These are phyloP conservation scores for Paraphaeosphaeria minitans DNA, from an alignment of 2,329 filamentous ascomycete species.

Conservation along the genomic window DNA sequence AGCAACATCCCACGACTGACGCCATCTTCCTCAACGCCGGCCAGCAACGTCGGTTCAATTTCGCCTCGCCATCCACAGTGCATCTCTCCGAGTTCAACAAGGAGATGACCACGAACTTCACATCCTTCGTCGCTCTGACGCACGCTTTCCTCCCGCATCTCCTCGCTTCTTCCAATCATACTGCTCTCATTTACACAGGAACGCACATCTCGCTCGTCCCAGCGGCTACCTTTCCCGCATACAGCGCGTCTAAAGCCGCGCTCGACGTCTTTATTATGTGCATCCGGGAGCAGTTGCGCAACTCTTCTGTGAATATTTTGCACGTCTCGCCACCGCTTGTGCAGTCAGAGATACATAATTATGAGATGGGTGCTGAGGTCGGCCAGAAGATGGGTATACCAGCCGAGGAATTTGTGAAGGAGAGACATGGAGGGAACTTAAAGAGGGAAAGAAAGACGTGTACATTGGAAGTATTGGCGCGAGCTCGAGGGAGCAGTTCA, in stretches of 20 bases:
- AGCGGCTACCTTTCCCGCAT: constrained; percentile 54
- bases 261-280: constrained; percentile 56
- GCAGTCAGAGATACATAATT: constrained; percentile 57
- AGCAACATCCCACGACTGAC: constrained; percentile 58
- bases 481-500: constrained; percentile 33
- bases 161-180: constrained; percentile 28
- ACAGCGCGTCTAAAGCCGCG: constrained; percentile 61
- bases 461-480: constrained; percentile 43
- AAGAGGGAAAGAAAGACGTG: constrained; percentile 51
- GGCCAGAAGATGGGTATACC: constrained; percentile 58
- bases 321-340: constrained; percentile 56
- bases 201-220: constrained; percentile 57
- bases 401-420: constrained; percentile 51
- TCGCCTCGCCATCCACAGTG: constrained; percentile 53
- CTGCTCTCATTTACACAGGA: constrained; percentile 40
- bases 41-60: constrained; percentile 57
- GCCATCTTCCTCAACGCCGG: constrained; percentile 64
- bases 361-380: constrained; percentile 48
- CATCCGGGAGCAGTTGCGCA: constrained; percentile 51
- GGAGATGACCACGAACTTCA: constrained; percentile 58
- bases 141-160: constrained; percentile 56
- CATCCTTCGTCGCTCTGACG: constrained; percentile 52
- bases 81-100: constrained; percentile 48
- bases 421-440: constrained; percentile 54
- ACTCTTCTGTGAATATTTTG: constrained; percentile 49